Conservation (phyloP, 2,329 filamentous ascomycete genomes). For the Xylariaceae sp. region DNA sequence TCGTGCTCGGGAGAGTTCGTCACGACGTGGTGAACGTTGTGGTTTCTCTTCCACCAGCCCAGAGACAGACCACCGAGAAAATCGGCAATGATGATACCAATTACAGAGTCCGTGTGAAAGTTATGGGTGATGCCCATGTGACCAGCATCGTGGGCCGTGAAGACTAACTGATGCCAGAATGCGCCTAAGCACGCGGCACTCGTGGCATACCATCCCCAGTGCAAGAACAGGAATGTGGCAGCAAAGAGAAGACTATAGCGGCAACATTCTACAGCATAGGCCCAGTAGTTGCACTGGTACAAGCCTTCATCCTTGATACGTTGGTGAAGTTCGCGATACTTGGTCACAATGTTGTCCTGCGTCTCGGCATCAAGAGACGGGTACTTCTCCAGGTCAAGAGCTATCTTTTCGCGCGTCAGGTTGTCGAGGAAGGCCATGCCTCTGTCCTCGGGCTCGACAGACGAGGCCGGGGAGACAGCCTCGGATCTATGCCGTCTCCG, state of each 20-base stretch:
- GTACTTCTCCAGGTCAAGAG: conserved; percentile 73
- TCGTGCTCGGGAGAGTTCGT: conserved; percentile 95
- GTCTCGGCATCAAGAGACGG: conserved; percentile 68
- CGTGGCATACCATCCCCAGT: conserved; percentile 58
- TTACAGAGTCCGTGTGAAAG: conserved; percentile 74
- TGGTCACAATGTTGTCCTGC: conserved; percentile 69
- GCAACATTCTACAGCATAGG: conserved; percentile 68
- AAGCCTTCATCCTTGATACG: conserved; percentile 69
- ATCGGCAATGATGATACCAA: conserved; percentile 87
- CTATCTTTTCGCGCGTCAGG: conserved; percentile 68
- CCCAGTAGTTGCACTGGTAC: conserved; percentile 76
- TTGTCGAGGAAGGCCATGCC: conserved; percentile 65
- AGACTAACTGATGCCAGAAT: conserved; percentile 93
- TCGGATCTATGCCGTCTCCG: conserved; percentile 33
- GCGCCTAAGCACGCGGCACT: conserved; percentile 72
- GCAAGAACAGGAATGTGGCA: conserved; percentile 57
- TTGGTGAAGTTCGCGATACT: conserved; percentile 74
- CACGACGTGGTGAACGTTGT: conserved; percentile 95
- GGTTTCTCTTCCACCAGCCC: conserved; percentile 95
- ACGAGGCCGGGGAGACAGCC: conserved; percentile 58
- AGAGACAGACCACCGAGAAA: conserved; percentile 84
- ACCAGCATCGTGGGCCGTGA: conserved; percentile 88
- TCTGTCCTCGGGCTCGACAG: conserved; percentile 41
- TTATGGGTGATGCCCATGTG: conserved; percentile 97
- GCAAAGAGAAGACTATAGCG: conserved; percentile 67